A percentile compares a stretch with the other conserved stretches of the same genome.
Conservation (phyloP, 441 rosid species). For the Euphorbia schlechtendalii region DNA sequence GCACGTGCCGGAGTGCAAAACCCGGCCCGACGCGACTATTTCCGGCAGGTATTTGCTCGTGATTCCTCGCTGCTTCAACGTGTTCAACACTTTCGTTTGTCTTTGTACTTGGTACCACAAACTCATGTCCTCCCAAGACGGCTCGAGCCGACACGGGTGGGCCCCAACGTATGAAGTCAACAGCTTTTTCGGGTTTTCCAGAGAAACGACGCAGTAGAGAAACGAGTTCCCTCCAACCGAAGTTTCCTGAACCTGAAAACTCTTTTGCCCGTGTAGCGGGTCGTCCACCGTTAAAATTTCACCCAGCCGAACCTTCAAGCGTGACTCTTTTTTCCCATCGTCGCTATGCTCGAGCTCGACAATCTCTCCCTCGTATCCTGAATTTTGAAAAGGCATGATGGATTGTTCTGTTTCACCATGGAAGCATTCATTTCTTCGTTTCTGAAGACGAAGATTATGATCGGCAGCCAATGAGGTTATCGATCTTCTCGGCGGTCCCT, state of each 20-base stretch:
- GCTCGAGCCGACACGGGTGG: constrained; percentile 57
- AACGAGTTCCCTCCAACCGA: constrained; percentile 36
- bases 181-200: constrained; percentile 31
- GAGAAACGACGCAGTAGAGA: constrained; percentile 35
- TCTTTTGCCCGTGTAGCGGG: constrained; percentile 37
- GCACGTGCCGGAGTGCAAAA: constrained; percentile 53
- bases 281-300: constrained; percentile 45
- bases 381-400: constrained; percentile 27
- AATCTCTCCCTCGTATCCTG: constrained; percentile 39
- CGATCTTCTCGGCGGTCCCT: constrained; percentile 50
- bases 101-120: constrained; percentile 68
- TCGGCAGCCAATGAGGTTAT: constrained; percentile 42
- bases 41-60: constrained; percentile 45
- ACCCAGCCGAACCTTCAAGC: constrained; percentile 35
- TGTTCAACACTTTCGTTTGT: constrained; percentile 57
- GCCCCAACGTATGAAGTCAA: constrained; percentile 49
- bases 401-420: constrained; percentile 30
- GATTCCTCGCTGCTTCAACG: constrained; percentile 42
- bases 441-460: constrained; percentile 52
- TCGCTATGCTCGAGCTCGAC: constrained; percentile 35
- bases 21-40: constrained; percentile 45
- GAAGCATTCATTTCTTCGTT: constrained; percentile 40
- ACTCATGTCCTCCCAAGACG: constrained; percentile 66
- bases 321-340: constrained; percentile 27
- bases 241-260: constrained; percentile 47